Evolutionary conservation across 441 rosid species (phyloP).

Genomic region (Adansonia madagascariensis): DNA sequence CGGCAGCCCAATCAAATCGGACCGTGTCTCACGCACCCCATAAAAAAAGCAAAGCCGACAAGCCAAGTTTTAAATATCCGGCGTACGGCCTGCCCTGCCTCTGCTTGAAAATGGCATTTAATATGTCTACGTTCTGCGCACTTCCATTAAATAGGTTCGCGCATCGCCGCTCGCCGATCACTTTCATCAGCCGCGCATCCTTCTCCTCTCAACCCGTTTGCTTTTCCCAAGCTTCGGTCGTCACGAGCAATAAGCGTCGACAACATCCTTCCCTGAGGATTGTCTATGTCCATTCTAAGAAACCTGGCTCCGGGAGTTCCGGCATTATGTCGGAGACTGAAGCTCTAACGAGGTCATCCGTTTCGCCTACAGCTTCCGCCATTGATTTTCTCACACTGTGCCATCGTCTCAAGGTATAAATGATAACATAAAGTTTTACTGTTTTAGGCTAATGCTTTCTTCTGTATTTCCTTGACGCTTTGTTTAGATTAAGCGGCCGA

Average conservation of each 20-base stretch:
- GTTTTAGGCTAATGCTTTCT: not conserved
- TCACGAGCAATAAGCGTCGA: too few species aligned
- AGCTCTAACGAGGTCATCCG: slow-evolving; percentile 31
- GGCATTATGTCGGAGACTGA: slow-evolving; percentile 35
- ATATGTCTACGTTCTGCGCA: slow-evolving; percentile 41
- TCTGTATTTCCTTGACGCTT: not conserved
- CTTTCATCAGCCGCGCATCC: slow-evolving; percentile 33
- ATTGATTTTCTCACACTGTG: slow-evolving; percentile 74
- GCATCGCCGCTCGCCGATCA: slow-evolving; percentile 32
- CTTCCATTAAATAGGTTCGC: slow-evolving; percentile 37
- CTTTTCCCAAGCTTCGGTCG: not conserved
- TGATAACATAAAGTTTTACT: not conserved
- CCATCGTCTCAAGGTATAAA: slow-evolving; percentile 29
- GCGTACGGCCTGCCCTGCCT: not conserved
- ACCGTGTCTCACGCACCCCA: slow-evolving; percentile 7
- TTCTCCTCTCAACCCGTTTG: not conserved
- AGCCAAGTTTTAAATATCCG: not conserved
- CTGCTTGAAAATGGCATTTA: slow-evolving; percentile 40
- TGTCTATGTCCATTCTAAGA: slow-evolving; percentile 50
- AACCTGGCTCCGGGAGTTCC: slow-evolving; percentile 40
- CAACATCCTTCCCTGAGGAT: not conserved
- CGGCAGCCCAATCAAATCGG: slow-evolving; percentile 14
- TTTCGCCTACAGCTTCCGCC: slow-evolving; percentile 46
- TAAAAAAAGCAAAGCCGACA: not conserved
- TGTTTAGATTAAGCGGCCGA: not conserved